Evolutionary conservation across 1,284 basidiomycete genomes (phyloP).

Genomic region (Somion occarium): DNA sequence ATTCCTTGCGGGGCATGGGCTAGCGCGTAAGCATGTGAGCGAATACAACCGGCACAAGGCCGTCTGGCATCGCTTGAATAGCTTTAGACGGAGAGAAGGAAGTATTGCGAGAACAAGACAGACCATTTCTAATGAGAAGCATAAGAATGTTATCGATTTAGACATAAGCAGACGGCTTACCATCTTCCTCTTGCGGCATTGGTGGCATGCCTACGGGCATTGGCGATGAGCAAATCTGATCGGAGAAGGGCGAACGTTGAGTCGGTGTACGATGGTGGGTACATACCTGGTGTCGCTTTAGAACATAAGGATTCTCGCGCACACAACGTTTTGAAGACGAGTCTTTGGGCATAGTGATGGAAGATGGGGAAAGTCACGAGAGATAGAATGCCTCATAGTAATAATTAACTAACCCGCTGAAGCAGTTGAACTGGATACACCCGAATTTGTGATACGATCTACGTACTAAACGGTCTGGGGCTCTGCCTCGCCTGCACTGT

Average conservation of each 20-base stretch:
- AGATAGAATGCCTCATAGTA: too few relatives aligned
- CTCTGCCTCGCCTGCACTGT: too few relatives aligned
- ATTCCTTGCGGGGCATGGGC: constrained; percentile 10
- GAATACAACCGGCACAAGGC: constrained; percentile 11
- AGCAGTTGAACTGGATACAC: too few relatives aligned
- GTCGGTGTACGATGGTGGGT: too few relatives aligned
- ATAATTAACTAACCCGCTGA: too few relatives aligned
- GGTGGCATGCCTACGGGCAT: constrained; percentile 9
- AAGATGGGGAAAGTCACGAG: neutral
- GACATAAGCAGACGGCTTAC: constrained; percentile 1
- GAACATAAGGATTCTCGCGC: constrained; percentile 3
- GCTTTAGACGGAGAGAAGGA: too few relatives aligned
- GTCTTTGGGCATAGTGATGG: constrained; percentile 3
- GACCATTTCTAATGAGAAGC: constrained; percentile 5
- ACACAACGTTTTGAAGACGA: neutral
- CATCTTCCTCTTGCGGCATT: constrained; percentile 12
- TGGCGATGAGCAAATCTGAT: too few relatives aligned
- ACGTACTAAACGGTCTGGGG: too few relatives aligned
- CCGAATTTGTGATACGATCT: too few relatives aligned
- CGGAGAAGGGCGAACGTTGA: too few relatives aligned
- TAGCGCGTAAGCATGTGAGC: constrained; percentile 15
- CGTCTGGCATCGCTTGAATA: constrained; percentile 5
- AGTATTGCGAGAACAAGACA: neutral
- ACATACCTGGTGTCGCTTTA: constrained; percentile 11
- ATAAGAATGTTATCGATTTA: neutral